A percentile compares a stretch with the other conserved stretches of the same genome.
phyloP scores from a whole-genome alignment of 2,329 filamentous ascomycete species.

The Fusarium redolens region DNA sequence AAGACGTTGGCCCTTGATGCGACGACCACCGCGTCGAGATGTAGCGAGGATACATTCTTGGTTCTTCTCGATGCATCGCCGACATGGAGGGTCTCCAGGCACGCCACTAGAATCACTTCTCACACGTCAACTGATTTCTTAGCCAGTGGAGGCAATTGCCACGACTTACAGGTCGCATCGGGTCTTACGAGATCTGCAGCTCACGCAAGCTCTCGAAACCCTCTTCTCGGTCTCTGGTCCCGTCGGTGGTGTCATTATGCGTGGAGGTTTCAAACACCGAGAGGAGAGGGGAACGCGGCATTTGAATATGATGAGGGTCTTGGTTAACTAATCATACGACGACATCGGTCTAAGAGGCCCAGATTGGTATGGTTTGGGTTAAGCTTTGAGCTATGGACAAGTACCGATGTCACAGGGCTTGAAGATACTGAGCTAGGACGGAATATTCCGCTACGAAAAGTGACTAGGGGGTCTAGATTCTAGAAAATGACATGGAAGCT shows the following conservation, averaged over 20 bases:
- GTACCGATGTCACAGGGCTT: neutral
- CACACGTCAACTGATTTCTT: neutral
- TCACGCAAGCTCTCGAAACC: constrained; percentile 33
- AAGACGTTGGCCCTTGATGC: constrained; percentile 44
- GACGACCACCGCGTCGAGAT: constrained; percentile 53
- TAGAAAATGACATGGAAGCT: neutral
- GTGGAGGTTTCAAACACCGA: constrained; percentile 19
- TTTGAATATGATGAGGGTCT: constrained; percentile 1
- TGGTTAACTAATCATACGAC: neutral
- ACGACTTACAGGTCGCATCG: constrained; percentile 33
- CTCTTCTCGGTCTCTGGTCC: constrained; percentile 31
- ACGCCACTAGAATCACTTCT: constrained; percentile 49
- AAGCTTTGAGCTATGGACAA: constrained; percentile 3
- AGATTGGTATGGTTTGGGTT: neutral
- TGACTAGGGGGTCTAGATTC: neutral
- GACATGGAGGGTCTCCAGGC: constrained; percentile 52
- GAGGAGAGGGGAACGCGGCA: constrained; percentile 8
- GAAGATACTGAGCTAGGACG: neutral
- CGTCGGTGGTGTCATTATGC: constrained; percentile 3
- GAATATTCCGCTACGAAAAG: neutral
- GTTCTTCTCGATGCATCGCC: constrained; percentile 52
- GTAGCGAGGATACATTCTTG: constrained; percentile 55
- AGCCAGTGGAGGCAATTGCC: neutral
- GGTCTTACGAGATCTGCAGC: constrained; percentile 35
- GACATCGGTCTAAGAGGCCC: neutral